Percentiles rank a stretch among this genome's conserved stretches.
These are phyloP conservation scores for Oropetium thomaeum DNA, from an alignment of 176 grass and related monocot species.

Conservation along the genomic window DNA sequence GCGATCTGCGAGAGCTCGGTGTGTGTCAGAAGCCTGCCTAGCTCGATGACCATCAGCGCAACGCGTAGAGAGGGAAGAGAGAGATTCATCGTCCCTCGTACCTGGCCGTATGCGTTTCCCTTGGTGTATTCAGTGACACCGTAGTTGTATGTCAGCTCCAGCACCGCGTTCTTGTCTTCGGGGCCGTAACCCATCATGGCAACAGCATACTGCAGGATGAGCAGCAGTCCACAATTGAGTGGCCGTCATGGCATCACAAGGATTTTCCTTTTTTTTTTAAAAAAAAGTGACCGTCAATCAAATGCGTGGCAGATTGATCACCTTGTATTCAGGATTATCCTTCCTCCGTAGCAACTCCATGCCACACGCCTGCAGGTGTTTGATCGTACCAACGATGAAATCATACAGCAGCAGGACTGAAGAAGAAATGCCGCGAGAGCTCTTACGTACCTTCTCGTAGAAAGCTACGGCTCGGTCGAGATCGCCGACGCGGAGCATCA, in stretches of 20 bases:
- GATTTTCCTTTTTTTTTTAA: too few species aligned
- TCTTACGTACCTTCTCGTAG: slow-evolving; percentile 52
- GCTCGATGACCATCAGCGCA: too few species aligned
- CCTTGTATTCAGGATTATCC: slow-evolving; percentile 73
- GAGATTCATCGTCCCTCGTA: not conserved
- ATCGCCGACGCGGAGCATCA: slow-evolving; percentile 66
- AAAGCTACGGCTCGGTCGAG: slow-evolving; percentile 61
- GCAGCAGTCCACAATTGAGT: not conserved
- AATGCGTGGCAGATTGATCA: slow-evolving; percentile 27
- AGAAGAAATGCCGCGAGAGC: not conserved
- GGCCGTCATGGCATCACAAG: not conserved
- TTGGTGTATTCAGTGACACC: slow-evolving; percentile 56
- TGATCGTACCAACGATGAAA: not conserved
- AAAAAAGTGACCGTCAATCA: too few species aligned
- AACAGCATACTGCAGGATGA: slow-evolving; percentile 41
- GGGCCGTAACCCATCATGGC: slow-evolving; percentile 72
- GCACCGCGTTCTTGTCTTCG: slow-evolving; percentile 60
- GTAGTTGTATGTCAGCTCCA: slow-evolving; percentile 74
- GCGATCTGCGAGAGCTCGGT: slow-evolving; percentile 46
- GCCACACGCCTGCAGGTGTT: slow-evolving; percentile 44
- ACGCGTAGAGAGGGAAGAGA: not conserved
- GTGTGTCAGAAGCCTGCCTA: not conserved
- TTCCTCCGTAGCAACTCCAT: slow-evolving; percentile 62
- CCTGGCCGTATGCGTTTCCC: slow-evolving; percentile 63
- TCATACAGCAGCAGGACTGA: not conserved